Evolutionary conservation across 2,329 filamentous ascomycete genomes (phyloP).

Genomic region (Nigrospora sphaerica): DNA sequence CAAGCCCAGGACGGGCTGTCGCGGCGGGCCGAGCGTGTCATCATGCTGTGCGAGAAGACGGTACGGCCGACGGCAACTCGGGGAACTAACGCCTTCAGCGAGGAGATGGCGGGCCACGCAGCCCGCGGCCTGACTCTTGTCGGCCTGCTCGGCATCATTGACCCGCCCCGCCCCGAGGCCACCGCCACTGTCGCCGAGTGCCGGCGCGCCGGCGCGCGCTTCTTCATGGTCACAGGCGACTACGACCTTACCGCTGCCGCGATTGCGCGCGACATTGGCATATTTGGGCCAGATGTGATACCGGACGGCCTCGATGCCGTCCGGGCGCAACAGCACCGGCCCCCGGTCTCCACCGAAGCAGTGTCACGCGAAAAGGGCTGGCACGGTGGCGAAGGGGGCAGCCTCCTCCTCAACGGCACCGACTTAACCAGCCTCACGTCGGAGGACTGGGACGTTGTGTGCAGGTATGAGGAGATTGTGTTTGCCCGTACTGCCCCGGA

Average conservation of each 20-base stretch:
- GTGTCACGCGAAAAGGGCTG: slow-evolving; percentile 7
- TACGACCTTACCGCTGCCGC: slow-evolving; percentile 68
- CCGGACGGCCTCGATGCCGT: slow-evolving; percentile 4
- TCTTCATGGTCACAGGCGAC: slow-evolving; percentile 76
- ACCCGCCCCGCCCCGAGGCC: slow-evolving; percentile 69
- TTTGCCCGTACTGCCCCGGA: slow-evolving; percentile 63
- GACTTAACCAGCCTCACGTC: slow-evolving; percentile 46
- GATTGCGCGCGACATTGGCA: slow-evolving; percentile 64
- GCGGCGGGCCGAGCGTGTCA: slow-evolving; percentile 33
- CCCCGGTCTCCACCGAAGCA: slow-evolving; percentile 11
- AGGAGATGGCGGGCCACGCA: background rate
- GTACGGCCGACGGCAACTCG: slow-evolving; percentile 18
- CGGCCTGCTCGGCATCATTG: slow-evolving; percentile 72
- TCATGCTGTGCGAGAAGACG: slow-evolving; percentile 31
- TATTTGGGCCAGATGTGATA: slow-evolving; percentile 39
- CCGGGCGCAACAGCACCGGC: slow-evolving; percentile 5
- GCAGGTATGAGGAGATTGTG: slow-evolving; percentile 51
- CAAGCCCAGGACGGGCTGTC: slow-evolving; percentile 31
- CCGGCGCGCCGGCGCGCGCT: slow-evolving; percentile 62
- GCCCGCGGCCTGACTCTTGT: slow-evolving; percentile 54
- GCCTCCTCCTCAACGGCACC: slow-evolving; percentile 45
- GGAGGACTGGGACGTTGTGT: slow-evolving; percentile 36
- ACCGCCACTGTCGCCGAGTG: slow-evolving; percentile 59
- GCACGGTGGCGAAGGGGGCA: slow-evolving; percentile 6
- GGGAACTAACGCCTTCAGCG: no score